Conservation (phyloP, 2,329 filamentous ascomycete genomes). For the Microdochium trichocladiopsis region DNA sequence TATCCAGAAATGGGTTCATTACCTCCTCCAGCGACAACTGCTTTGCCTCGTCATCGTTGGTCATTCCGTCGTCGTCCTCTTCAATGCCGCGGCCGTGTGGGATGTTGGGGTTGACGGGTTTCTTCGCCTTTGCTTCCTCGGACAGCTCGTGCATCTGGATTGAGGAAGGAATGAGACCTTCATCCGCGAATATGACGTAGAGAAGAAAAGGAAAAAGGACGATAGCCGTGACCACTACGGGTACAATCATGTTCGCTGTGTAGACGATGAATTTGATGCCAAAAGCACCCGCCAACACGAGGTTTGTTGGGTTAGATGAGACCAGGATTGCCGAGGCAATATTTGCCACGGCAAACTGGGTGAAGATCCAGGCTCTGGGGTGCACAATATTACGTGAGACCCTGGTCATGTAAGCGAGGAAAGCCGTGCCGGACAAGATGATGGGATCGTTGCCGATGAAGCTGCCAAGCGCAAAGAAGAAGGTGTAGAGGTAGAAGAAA, state of each 20-base stretch:
- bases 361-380: conserved; percentile 66
- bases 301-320: conserved; percentile 71
- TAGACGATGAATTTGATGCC: conserved; percentile 65
- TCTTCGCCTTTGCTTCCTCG: conserved; percentile 42
- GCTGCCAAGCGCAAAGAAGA: conserved; percentile 61
- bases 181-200: conserved; percentile 60
- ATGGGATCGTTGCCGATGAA: conserved; percentile 73
- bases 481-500: conserved; percentile 66
- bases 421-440: conserved; percentile 67
- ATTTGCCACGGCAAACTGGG: conserved; percentile 66
- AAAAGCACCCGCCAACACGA: conserved; percentile 68
- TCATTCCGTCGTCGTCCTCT: conserved; percentile 37
- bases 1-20: conserved; percentile 69
- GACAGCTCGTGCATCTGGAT: conserved; percentile 65
- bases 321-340: conserved; percentile 70
- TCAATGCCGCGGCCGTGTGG: conserved; percentile 53
- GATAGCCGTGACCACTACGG: conserved; percentile 60
- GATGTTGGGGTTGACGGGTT: conserved; percentile 67
- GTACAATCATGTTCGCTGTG: conserved; percentile 72
- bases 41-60: conserved; percentile 43
- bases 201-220: conserved; percentile 63
- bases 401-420: conserved; percentile 70
- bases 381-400: conserved; percentile 67
- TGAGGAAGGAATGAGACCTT: conserved; percentile 53
- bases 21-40: conserved; percentile 62